These are phyloP conservation scores for Penicillium diatomitis DNA, from an alignment of 495 filamentous ascomycete species.

Conservation along the genomic window DNA sequence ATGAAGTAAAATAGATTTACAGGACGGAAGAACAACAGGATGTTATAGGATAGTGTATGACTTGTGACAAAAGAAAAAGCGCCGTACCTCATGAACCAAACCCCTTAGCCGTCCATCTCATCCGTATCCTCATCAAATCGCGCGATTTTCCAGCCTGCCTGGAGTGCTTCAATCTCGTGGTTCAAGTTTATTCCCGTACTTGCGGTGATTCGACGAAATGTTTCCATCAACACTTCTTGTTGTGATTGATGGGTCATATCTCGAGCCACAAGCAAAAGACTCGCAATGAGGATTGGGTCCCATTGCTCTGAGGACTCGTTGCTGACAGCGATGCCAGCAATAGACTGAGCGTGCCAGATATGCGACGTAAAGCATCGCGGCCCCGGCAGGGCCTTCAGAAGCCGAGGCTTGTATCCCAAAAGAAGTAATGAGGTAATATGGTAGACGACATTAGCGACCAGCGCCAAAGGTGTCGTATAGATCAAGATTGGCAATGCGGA, in stretches of 20 bases:
- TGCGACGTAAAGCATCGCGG: slow-evolving; percentile 18
- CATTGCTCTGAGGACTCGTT: slow-evolving; percentile 22
- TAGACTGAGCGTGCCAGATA: slow-evolving; percentile 22
- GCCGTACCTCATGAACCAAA: too few species aligned
- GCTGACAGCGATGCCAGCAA: slow-evolving; percentile 16
- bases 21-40: not conserved
- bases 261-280: slow-evolving; percentile 12
- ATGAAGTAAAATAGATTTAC: slow-evolving; percentile 10
- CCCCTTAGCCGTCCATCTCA: slow-evolving; percentile 3
- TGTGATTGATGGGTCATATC: slow-evolving; percentile 22
- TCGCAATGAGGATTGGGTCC: slow-evolving; percentile 16
- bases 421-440: slow-evolving; percentile 17
- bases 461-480: slow-evolving; percentile 22
- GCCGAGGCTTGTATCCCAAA: slow-evolving; percentile 16
- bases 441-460: slow-evolving; percentile 20
- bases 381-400: slow-evolving; percentile 19
- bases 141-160: slow-evolving; percentile 12
- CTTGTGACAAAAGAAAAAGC: not conserved
- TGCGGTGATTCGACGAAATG: slow-evolving; percentile 6
- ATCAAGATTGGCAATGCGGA: slow-evolving; percentile 20
- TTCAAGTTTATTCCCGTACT: slow-evolving; percentile 16
- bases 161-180: slow-evolving; percentile 8
- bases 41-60: not conserved
- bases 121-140: slow-evolving; percentile 16
- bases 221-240: slow-evolving; percentile 9